Conservation (phyloP, 1,284 basidiomycete species). For the Blastosporella zonata region DNA sequence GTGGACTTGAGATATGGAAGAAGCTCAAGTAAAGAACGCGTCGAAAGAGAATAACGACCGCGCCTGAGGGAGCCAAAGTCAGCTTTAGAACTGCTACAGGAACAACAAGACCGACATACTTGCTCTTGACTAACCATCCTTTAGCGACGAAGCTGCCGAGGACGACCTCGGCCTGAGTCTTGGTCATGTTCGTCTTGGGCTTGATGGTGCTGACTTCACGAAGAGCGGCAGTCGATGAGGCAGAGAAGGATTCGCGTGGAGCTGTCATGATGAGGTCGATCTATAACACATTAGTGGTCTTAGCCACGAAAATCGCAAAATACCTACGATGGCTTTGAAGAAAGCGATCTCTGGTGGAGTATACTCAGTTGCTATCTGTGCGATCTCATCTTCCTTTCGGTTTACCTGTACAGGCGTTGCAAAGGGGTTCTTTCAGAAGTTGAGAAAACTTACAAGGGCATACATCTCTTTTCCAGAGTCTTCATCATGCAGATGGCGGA, state of each 20-base stretch:
- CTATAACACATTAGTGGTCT: slow-evolving; percentile 36
- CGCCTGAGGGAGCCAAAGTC: slow-evolving; percentile 36
- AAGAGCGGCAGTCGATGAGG: slow-evolving; percentile 74
- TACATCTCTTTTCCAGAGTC: slow-evolving; percentile 59
- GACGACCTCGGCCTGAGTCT: slow-evolving; percentile 71
- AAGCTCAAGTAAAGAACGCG: slow-evolving; percentile 75
- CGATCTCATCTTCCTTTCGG: slow-evolving; percentile 70
- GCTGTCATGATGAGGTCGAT: slow-evolving; percentile 86
- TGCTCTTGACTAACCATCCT: slow-evolving; percentile 77
- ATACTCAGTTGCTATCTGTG: slow-evolving; percentile 83
- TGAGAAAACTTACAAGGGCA: slow-evolving; percentile 50
- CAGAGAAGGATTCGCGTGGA: slow-evolving; percentile 67
- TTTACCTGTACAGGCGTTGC: slow-evolving; percentile 56
- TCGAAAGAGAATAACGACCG: slow-evolving; percentile 76
- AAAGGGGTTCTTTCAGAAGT: not conserved
- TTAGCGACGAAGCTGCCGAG: slow-evolving; percentile 78
- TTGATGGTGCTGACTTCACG: slow-evolving; percentile 65
- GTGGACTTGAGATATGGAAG: slow-evolving; percentile 69
- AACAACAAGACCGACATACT: slow-evolving; percentile 36
- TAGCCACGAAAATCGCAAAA: not conserved
- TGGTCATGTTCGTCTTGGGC: slow-evolving; percentile 64
- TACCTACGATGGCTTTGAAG: slow-evolving; percentile 75
- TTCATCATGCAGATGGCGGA: slow-evolving; percentile 64
- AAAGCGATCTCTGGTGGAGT: slow-evolving; percentile 72
- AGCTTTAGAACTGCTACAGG: not conserved